A percentile compares a stretch with the other conserved stretches of the same genome.
Evolutionary conservation across 805 yeast genomes (phyloP).

Genomic region (baker's yeast (Saccharomyces cerevisiae)): DNA sequence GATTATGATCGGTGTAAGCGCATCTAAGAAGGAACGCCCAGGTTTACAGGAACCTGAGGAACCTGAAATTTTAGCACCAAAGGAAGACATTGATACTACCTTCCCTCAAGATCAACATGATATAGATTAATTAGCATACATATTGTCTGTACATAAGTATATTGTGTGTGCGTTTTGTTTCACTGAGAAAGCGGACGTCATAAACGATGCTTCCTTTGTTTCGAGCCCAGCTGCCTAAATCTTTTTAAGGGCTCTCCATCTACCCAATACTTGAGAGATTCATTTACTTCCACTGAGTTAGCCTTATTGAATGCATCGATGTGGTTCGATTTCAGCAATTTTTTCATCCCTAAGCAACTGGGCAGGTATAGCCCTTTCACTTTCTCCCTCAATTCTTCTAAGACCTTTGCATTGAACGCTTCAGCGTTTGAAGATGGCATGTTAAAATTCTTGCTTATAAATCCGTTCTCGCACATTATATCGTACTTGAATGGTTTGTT

Average conservation of each 20-base stretch:
- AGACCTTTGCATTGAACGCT: constrained; percentile 39
- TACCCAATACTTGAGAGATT: constrained; percentile 64
- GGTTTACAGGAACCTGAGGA: constrained; percentile 28
- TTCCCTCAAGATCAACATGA: background rate
- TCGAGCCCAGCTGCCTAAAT: constrained; percentile 47
- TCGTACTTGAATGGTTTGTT: constrained; percentile 55
- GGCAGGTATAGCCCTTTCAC: constrained; percentile 33
- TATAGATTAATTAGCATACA: background rate
- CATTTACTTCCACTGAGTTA: constrained; percentile 56
- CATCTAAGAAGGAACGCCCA: constrained; percentile 31
- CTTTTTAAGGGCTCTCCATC: constrained; percentile 66
- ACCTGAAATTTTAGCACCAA: too few species aligned
- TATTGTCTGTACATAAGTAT: background rate
- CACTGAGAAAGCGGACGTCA: constrained; percentile 11
- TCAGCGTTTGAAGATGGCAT: constrained; percentile 31
- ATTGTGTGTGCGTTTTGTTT: background rate
- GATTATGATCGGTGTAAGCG: constrained; percentile 45
- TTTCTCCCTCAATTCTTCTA: constrained; percentile 32
- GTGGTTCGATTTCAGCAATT: constrained; percentile 29
- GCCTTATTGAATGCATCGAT: constrained; percentile 36
- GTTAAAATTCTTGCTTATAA: constrained; percentile 51
- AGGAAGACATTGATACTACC: background rate
- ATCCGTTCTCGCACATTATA: constrained; percentile 49
- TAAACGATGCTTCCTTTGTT: constrained; percentile 42
- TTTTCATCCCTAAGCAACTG: constrained; percentile 39